Evolutionary conservation across 805 yeast species (phyloP).

Genomic region (Alloascoidea hylecoeti): DNA sequence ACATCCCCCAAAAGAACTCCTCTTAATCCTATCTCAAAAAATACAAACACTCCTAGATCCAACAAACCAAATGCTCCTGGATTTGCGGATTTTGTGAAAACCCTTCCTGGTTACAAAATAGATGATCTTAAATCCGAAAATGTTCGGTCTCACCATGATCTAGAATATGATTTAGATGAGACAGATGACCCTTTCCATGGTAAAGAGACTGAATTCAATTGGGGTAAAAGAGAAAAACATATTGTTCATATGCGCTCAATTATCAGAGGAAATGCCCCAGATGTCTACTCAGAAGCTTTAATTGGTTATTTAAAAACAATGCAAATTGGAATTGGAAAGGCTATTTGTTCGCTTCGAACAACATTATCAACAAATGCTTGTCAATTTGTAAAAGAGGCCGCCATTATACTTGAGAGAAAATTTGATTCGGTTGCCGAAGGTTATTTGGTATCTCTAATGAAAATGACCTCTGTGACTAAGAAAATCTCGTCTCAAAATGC

Average conservation of each 20-base stretch:
- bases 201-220: constrained; percentile 79
- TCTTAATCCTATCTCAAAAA: not conserved
- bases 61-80: not conserved
- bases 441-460: constrained; percentile 31
- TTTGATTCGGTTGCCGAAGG: constrained; percentile 29
- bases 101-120: constrained; percentile 18
- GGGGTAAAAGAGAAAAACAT: constrained; percentile 59
- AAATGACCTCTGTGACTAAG: constrained; percentile 45
- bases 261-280: constrained; percentile 39
- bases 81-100: constrained; percentile 7
- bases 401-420: constrained; percentile 11
- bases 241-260: constrained; percentile 43
- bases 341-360: constrained; percentile 66
- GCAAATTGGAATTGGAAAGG: constrained; percentile 49
- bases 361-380: constrained; percentile 68
- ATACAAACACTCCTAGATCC: not conserved
- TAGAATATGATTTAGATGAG: constrained; percentile 16
- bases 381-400: constrained; percentile 54
- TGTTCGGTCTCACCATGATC: constrained; percentile 15
- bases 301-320: constrained; percentile 25
- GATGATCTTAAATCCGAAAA: constrained; percentile 24
- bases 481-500: constrained; percentile 48
- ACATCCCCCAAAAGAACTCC: not conserved
- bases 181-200: constrained; percentile 35
- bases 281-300: constrained; percentile 19